Evolutionary conservation across 805 yeast genomes (phyloP).

Genomic region (Metschnikowia similis): DNA sequence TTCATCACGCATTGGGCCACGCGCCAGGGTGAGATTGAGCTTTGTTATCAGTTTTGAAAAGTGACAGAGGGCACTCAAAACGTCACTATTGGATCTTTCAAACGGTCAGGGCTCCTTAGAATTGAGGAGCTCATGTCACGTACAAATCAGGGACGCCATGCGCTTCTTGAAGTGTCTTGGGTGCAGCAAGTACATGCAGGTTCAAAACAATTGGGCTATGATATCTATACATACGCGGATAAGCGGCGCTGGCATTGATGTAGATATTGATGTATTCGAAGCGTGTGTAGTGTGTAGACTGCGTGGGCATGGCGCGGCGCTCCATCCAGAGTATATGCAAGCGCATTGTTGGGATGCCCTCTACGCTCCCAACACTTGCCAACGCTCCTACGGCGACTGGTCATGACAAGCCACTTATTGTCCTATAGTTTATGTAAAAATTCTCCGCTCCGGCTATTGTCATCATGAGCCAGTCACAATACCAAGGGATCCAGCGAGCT

Average conservation of each 20-base stretch:
- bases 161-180: no score
- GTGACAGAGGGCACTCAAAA: no score
- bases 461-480: slow-evolving; percentile 4
- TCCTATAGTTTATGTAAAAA: neutral
- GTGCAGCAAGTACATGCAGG: no score
- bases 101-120: no score
- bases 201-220: no score
- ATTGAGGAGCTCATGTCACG: no score
- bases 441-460: neutral
- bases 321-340: neutral
- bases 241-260: neutral
- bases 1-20: no score
- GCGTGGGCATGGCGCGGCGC: neutral
- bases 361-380: neutral
- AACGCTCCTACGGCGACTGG: neutral
- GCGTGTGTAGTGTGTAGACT: neutral
- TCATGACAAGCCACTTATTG: neutral
- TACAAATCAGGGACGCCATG: no score
- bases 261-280: neutral
- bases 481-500: slow-evolving; percentile 1
- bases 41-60: no score
- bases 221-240: neutral
- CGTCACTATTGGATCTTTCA: no score
- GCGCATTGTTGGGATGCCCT: neutral
- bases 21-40: no score